Evolutionary conservation across 1,139 yeast genomes (phyloP), one percentile per base, ranked within the genome.

Genomic region (Pichia sp.): DNA sequence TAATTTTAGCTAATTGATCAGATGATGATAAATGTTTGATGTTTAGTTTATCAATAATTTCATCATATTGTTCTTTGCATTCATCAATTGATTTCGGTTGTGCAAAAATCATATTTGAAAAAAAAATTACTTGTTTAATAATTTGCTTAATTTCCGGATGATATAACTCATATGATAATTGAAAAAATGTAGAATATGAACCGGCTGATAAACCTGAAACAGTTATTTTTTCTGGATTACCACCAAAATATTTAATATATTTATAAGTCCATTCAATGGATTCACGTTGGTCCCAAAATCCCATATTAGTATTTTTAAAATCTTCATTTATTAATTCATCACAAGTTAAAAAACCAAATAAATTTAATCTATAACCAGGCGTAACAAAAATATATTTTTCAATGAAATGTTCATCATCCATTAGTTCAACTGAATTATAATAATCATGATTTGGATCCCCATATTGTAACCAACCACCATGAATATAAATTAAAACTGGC

Each of bases 391-490:
- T 67, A 46, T 59, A 69, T 46, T 65, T 63, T 26, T 61, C 55
- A 1, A 54, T 48, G 37, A 65, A 58, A 37, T 59, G 60, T 7
- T 58, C 62, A 34, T 58, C 61, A 48, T 66, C 67, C 36, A 57
- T 61, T 32, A 56, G 48, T 36, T 59, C 60, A 36, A 59, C 54
- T 39, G 56, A 56, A 44, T 56, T 54, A 39, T 55, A 55, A 27
- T 43, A 49, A 7, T 45, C 53, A n/a, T 43, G 45, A 46, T 61
- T 60, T 5, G 74, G 70, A 25, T 60, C 56, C 7, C 71, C 70
- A 39, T 65, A 66, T 51, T 70, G 75, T 30, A 71, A 56, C 64
- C 68, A 69, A 5, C 74, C 74, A 32, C 74, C 75, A 54, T 71
- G 75, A 43, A 70, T 65, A 51, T 65, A 71, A 34, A 66, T 54